Evolutionary conservation across 75 land plant species (phyloP).

Genomic region (Gnetum montanum): DNA sequence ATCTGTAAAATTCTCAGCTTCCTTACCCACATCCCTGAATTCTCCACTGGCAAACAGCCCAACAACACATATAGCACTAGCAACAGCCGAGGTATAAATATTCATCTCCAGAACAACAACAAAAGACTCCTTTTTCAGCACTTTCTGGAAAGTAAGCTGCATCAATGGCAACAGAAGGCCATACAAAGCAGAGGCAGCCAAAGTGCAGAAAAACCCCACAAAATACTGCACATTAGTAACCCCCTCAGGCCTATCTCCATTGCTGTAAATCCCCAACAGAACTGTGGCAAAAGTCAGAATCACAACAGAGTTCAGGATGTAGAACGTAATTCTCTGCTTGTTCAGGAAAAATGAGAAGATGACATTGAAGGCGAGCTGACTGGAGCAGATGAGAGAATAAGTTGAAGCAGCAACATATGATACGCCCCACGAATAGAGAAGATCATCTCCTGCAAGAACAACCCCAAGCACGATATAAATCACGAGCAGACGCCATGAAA

Average conservation of each 20-base stretch:
- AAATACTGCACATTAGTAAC: constrained; percentile 10
- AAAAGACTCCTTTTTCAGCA: constrained; percentile 38
- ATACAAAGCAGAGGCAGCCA: constrained; percentile 53
- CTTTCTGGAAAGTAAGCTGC: constrained; percentile 34
- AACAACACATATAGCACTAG: constrained; percentile 24
- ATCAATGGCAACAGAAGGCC: constrained; percentile 39
- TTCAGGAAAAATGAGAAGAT: constrained; percentile 43
- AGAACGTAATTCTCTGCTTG: constrained; percentile 36
- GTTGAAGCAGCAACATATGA: constrained; percentile 55
- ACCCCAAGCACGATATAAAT: constrained; percentile 34
- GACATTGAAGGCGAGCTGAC: constrained; percentile 56
- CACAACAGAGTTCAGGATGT: constrained; percentile 38
- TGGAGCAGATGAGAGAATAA: constrained; percentile 42
- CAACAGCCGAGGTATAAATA: constrained; percentile 28
- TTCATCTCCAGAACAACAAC: constrained; percentile 41
- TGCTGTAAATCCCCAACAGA: constrained; percentile 27
- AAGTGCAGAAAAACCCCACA: constrained; percentile 37
- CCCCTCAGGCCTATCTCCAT: constrained; percentile 11
- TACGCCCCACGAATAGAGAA: constrained; percentile 53
- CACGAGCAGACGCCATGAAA: constrained; percentile 6
- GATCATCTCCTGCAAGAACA: constrained; percentile 42
- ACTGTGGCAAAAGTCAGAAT: constrained; percentile 40
- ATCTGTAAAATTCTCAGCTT: constrained; percentile 18
- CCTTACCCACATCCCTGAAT: constrained; percentile 19
- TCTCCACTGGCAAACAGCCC: constrained; percentile 52